Evolutionary conservation across 345 rosid genomes (phyloP).

Genomic region (Angophora floribunda): DNA sequence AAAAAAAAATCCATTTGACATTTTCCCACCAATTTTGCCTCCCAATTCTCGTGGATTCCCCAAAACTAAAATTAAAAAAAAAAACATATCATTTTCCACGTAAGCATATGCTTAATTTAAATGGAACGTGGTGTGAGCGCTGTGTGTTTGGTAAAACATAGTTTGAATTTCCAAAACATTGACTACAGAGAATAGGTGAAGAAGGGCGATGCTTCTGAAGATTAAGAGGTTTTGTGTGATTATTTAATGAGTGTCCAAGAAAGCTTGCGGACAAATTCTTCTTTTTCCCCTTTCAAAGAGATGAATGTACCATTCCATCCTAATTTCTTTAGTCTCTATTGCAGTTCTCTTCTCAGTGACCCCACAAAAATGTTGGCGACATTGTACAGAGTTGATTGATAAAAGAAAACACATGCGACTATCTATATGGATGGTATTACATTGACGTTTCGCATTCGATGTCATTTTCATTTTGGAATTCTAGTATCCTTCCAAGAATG

Average conservation of each 20-base stretch:
- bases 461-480: background rate
- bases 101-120: background rate
- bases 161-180: background rate
- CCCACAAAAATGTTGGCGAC: background rate
- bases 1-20: background rate
- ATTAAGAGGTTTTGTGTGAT: background rate
- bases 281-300: background rate
- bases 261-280: background rate
- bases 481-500: background rate
- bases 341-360: background rate
- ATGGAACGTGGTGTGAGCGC: background rate
- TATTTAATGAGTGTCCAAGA: background rate
- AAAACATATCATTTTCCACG: background rate
- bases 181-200: background rate
- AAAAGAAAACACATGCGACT: background rate
- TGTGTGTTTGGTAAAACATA: background rate
- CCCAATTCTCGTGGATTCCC: background rate
- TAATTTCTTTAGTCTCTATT: background rate
- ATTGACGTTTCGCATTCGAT: background rate
- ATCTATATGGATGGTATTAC: rapidly evolving
- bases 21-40: background rate
- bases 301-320: background rate
- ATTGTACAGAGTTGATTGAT: background rate
- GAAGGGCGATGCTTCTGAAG: background rate
- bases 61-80: background rate